Evolutionary conservation across 2,329 filamentous ascomycete species (phyloP).

Genomic region (Aspergillus sp.): DNA sequence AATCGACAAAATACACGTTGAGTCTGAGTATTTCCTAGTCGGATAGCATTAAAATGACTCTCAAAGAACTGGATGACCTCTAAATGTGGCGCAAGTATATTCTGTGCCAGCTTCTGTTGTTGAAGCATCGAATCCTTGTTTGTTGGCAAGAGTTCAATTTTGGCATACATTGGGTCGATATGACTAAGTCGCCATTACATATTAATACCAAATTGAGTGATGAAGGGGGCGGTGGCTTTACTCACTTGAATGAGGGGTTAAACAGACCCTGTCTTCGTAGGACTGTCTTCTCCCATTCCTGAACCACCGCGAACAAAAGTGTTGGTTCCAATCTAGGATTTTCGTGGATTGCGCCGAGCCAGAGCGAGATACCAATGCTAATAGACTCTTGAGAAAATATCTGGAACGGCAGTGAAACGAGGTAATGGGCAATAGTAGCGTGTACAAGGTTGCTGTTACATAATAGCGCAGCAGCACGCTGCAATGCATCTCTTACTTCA

Average conservation of each 20-base stretch:
- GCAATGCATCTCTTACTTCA: constrained; percentile 77
- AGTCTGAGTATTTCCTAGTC: constrained; percentile 78
- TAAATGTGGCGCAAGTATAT: constrained; percentile 82
- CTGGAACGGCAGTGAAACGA: constrained; percentile 89
- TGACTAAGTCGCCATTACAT: constrained; percentile 50
- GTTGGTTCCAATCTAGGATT: constrained; percentile 85
- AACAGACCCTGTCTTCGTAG: constrained; percentile 79
- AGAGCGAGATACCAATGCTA: constrained; percentile 90
- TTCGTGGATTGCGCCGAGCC: constrained; percentile 96
- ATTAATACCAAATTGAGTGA: neutral
- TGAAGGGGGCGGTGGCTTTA: constrained; percentile 12
- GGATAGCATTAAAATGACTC: constrained; percentile 91
- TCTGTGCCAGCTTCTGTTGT: constrained; percentile 75
- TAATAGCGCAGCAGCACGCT: constrained; percentile 80
- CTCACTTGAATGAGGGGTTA: constrained; percentile 65
- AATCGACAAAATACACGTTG: constrained; percentile 80
- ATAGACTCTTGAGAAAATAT: constrained; percentile 95
- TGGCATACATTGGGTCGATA: constrained; percentile 84
- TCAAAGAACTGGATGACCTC: constrained; percentile 83
- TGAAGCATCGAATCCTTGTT: constrained; percentile 73
- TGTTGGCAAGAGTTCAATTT: constrained; percentile 89
- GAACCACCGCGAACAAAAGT: constrained; percentile 80
- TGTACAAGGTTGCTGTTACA: constrained; percentile 76
- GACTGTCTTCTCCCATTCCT: constrained; percentile 87
- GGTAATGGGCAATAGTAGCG: constrained; percentile 75